Conservation (phyloP, 192 early-diverging fungal species). For the Pecoramyces ruminantium region DNA sequence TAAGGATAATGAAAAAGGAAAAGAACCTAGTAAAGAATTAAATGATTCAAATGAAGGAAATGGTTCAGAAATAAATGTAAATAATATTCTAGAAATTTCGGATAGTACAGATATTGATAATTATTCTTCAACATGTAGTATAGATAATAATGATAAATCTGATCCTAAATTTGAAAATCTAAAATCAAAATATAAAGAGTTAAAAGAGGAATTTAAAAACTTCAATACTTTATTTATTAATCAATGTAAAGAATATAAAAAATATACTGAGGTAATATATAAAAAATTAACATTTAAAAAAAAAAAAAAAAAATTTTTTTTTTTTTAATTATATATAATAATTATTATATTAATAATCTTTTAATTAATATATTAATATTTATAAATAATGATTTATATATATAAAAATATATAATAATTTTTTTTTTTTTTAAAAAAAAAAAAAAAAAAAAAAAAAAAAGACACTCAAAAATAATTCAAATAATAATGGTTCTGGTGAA, state of each 20-base stretch:
- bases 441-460: too few relatives aligned
- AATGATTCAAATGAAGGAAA: neutral
- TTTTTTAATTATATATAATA: too few relatives aligned
- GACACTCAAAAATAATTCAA: too few relatives aligned
- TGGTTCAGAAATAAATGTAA: too few relatives aligned
- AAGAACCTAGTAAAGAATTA: neutral
- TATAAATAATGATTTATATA: too few relatives aligned
- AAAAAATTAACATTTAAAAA: too few relatives aligned
- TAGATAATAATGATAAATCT: neutral
- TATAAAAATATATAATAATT: too few relatives aligned
- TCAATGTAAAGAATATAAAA: neutral
- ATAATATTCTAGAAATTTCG: neutral
- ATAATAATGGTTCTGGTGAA: too few relatives aligned
- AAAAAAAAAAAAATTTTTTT: too few relatives aligned
- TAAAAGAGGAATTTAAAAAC: neutral
- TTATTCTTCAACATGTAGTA: neutral
- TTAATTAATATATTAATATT: too few relatives aligned
- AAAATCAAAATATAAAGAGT: neutral
- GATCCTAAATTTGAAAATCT: neutral
- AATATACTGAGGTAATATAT: neutral
- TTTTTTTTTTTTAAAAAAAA: too few relatives aligned
- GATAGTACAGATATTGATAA: neutral
- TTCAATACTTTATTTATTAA: neutral
- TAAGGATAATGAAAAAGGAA: neutral
- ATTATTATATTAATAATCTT: too few relatives aligned